phyloP scores from a whole-genome alignment of 2,329 filamentous ascomycete genomes.

The Exserohilum turcica region DNA sequence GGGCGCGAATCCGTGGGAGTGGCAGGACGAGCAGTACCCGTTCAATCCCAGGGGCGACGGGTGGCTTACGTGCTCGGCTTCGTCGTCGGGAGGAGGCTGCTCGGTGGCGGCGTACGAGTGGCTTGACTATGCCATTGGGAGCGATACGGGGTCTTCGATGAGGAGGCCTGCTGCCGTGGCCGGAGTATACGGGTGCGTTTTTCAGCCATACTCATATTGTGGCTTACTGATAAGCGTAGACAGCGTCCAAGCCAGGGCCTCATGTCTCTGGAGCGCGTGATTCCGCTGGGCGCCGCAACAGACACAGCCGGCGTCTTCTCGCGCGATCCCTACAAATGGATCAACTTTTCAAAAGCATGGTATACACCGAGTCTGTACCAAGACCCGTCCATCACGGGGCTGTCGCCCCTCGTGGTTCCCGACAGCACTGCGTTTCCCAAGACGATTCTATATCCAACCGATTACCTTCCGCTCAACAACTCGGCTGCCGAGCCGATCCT shows the following conservation, averaged over 20 bases:
- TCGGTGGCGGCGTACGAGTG: slow-evolving; percentile 52
- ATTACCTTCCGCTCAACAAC: slow-evolving; percentile 51
- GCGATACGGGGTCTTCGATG: slow-evolving; percentile 55
- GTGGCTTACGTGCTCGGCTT: slow-evolving; percentile 32
- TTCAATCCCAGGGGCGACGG: slow-evolving; percentile 51
- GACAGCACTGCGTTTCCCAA: slow-evolving; percentile 47
- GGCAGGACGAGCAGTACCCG: slow-evolving; percentile 45
- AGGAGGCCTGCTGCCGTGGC: slow-evolving; percentile 53
- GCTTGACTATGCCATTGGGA: slow-evolving; percentile 54
- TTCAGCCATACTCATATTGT: not conserved
- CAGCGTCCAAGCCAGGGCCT: slow-evolving; percentile 34
- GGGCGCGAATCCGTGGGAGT: slow-evolving; percentile 35
- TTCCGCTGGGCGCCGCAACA: slow-evolving; percentile 30
- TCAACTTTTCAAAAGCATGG: slow-evolving; percentile 49
- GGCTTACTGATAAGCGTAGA: slow-evolving; percentile 3
- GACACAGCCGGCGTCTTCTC: slow-evolving; percentile 38
- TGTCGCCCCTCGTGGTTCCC: slow-evolving; percentile 44
- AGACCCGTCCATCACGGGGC: slow-evolving; percentile 44
- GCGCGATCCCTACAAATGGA: slow-evolving; percentile 41
- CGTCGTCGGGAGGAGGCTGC: slow-evolving; percentile 47
- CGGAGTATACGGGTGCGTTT: slow-evolving; percentile 50
- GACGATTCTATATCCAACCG: slow-evolving; percentile 48
- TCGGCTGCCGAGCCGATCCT: slow-evolving; percentile 48
- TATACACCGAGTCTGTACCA: slow-evolving; percentile 46
- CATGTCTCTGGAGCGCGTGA: slow-evolving; percentile 31